Evolutionary conservation across 257 asterid genomes (phyloP).

Genomic region (Nicotiana tabacum): DNA sequence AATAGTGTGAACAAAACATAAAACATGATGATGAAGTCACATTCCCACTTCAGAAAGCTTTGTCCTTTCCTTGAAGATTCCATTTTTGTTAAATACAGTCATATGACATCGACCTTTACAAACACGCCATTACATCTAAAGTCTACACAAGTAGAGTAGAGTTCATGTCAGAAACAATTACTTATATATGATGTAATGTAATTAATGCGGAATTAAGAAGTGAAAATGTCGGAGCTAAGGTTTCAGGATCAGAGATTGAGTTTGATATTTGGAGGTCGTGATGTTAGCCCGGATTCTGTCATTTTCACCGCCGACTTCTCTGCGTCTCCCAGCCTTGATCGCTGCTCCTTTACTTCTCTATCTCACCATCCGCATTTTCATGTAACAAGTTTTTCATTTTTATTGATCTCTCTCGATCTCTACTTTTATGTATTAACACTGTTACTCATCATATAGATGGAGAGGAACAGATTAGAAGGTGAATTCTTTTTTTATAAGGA

Average conservation of each 20-base stretch:
- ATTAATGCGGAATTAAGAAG: background rate
- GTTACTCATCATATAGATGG: background rate
- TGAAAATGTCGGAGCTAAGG: conserved; percentile 9
- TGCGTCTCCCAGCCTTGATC: background rate
- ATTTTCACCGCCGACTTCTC: background rate
- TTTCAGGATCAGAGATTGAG: conserved; percentile 1
- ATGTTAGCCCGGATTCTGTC: conserved; percentile 11
- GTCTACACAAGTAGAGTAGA: background rate
- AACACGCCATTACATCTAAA: background rate
- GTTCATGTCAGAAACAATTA: background rate
- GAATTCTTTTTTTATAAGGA: no score
- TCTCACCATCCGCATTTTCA: conserved; percentile 56
- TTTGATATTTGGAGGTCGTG: background rate
- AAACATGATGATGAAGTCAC: background rate
- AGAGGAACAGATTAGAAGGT: background rate
- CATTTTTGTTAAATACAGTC: background rate
- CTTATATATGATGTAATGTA: background rate
- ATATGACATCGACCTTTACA: background rate
- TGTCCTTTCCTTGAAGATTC: background rate
- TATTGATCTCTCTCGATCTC: background rate
- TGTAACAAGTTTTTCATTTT: conserved; percentile 19
- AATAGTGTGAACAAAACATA: background rate
- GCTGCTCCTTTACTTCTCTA: conserved; percentile 47
- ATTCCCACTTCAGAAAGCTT: background rate
- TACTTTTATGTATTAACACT: no score